Percentiles rank a stretch among this genome's conserved stretches.
Conservation (phyloP, 2,329 filamentous ascomycete genomes). For the Myriosclerotinia curreyana region DNA sequence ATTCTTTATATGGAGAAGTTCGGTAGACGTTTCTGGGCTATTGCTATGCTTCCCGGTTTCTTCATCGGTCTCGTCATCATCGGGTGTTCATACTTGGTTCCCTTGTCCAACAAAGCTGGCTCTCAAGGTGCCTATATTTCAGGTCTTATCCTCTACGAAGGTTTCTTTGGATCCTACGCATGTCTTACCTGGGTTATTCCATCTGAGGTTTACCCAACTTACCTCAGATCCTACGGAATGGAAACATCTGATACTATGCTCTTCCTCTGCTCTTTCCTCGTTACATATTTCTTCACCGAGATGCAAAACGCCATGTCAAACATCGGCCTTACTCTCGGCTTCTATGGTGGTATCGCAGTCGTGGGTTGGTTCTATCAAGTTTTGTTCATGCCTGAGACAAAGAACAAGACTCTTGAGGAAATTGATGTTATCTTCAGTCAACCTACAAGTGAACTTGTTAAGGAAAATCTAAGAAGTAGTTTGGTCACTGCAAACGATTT, state of each 20-base stretch:
- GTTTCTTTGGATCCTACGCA: conserved; percentile 65
- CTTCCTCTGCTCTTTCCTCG: conserved; percentile 69
- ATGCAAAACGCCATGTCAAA: conserved; percentile 65
- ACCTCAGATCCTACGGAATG: conserved; percentile 71
- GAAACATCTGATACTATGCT: conserved; percentile 64
- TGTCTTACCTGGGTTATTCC: conserved; percentile 65
- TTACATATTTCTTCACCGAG: conserved; percentile 70
- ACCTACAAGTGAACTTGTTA: conserved; percentile 61
- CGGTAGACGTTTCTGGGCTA: conserved; percentile 72
- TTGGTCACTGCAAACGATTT: conserved; percentile 35
- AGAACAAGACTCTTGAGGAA: conserved; percentile 64
- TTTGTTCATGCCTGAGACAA: conserved; percentile 73
- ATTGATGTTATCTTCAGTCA: conserved; percentile 65
- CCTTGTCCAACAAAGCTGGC: conserved; percentile 46
- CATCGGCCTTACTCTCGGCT: conserved; percentile 64
- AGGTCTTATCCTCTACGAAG: conserved; percentile 66
- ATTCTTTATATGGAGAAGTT: conserved; percentile 70
- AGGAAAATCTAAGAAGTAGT: conserved; percentile 50
- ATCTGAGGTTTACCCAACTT: conserved; percentile 69
- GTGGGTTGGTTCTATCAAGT: too few species aligned
- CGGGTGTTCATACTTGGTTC: conserved; percentile 60
- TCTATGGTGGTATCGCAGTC: conserved; percentile 73
- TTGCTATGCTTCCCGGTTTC: conserved; percentile 68
- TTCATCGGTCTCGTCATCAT: conserved; percentile 67
- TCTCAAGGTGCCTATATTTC: conserved; percentile 62